Evolutionary conservation across 2,329 filamentous ascomycete species (phyloP).

Genomic region (Ophioceras dolichostomum): DNA sequence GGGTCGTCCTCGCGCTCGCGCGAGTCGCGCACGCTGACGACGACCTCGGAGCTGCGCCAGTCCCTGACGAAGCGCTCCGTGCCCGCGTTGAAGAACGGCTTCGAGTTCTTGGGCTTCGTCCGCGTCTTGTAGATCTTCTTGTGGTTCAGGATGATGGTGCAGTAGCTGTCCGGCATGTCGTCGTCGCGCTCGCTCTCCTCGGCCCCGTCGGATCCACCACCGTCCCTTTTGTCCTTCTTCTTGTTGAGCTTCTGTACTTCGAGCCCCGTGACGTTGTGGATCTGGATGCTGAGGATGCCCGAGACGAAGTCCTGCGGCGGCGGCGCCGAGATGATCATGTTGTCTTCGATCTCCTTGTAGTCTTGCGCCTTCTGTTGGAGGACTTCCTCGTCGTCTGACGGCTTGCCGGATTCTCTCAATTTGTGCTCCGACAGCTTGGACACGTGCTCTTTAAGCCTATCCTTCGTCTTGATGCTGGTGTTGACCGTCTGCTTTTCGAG

Average conservation of each 20-base stretch:
- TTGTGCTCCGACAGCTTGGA: conserved; percentile 42
- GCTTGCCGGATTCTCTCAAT: conserved; percentile 48
- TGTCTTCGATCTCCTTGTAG: conserved; percentile 45
- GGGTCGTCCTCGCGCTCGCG: conserved; percentile 59
- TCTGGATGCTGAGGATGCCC: conserved; percentile 57
- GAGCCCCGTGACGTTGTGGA: conserved; percentile 61
- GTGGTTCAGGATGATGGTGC: conserved; percentile 63
- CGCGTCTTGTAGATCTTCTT: conserved; percentile 56
- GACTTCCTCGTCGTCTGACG: conserved; percentile 47
- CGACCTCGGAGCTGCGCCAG: conserved; percentile 54
- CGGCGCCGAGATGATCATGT: conserved; percentile 56
- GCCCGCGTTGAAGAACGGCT: conserved; percentile 68
- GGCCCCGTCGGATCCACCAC: conserved; percentile 33
- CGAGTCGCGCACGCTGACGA: conserved; percentile 54
- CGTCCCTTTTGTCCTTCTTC: conserved; percentile 21
- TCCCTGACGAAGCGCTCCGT: conserved; percentile 61
- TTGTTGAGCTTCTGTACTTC: conserved; percentile 50
- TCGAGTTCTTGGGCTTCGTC: conserved; percentile 66
- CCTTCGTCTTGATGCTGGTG: conserved; percentile 39
- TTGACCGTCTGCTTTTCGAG: conserved; percentile 49
- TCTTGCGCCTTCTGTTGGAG: conserved; percentile 58
- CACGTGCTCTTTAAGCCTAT: conserved; percentile 47
- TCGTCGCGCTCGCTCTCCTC: conserved; percentile 50
- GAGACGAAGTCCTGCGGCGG: conserved; percentile 49
- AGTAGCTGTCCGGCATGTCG: conserved; percentile 57